A percentile compares a stretch with the other conserved stretches of the same genome.
phyloP scores from a whole-genome alignment of 148 eudicot species.

The Persicaria tinctoria region DNA sequence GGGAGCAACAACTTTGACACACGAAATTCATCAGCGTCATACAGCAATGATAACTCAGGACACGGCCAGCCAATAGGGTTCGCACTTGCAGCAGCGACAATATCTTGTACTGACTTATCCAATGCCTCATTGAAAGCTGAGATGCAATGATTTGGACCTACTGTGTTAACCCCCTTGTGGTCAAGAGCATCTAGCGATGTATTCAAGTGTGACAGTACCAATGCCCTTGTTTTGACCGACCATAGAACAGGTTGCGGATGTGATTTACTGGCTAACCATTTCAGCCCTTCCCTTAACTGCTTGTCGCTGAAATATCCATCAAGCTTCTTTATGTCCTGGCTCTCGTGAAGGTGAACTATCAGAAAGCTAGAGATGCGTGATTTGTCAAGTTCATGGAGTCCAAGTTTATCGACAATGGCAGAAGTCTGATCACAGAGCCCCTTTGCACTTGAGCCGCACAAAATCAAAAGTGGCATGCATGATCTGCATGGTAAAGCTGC shows the following conservation, averaged over 20 bases:
- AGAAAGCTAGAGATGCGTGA: slow-evolving; percentile 38
- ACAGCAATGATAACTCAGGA: slow-evolving; percentile 60
- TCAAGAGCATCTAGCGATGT: slow-evolving; percentile 35
- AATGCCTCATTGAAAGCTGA: slow-evolving; percentile 72
- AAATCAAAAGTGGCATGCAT: slow-evolving; percentile 60
- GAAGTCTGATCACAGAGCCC: slow-evolving; percentile 23
- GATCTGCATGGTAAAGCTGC: slow-evolving; percentile 53
- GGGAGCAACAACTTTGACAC: slow-evolving; percentile 52
- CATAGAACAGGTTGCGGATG: slow-evolving; percentile 49
- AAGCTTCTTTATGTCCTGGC: slow-evolving; percentile 26
- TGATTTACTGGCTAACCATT: slow-evolving; percentile 71
- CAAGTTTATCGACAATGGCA: slow-evolving; percentile 35
- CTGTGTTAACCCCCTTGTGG: slow-evolving; percentile 25
- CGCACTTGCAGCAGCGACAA: slow-evolving; percentile 46
- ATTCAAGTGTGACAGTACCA: slow-evolving; percentile 48
- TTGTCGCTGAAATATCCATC: slow-evolving; percentile 70
- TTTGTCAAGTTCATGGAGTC: slow-evolving; percentile 54
- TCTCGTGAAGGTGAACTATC: slow-evolving; percentile 34
- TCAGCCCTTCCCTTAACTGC: slow-evolving; percentile 57
- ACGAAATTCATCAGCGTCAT: slow-evolving; percentile 37
- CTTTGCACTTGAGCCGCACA: slow-evolving; percentile 32
- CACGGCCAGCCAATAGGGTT: slow-evolving; percentile 82
- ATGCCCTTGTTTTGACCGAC: slow-evolving; percentile 44
- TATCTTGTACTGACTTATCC: slow-evolving; percentile 37
- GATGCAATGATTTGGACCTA: slow-evolving; percentile 56